phyloP scores from a whole-genome alignment of 352 stramenopile genomes.

The Phytopythium kandeliae region DNA sequence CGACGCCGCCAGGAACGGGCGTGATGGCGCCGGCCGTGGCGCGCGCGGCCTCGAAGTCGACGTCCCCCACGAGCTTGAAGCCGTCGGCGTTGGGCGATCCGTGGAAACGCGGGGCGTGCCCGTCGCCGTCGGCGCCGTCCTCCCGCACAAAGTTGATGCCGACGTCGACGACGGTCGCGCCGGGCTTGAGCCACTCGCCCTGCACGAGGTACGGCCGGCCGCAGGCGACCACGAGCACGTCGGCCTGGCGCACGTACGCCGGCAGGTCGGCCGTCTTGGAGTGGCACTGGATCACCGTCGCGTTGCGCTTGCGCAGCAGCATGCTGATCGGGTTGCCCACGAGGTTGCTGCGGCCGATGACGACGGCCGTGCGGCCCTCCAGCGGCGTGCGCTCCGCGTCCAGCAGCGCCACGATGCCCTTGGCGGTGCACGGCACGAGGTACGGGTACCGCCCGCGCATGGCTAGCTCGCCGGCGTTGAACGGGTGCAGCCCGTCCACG shows the following conservation, averaged over 20 bases:
- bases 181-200: slow-evolving; percentile 95
- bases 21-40: slow-evolving; percentile 91
- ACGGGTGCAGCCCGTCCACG: slow-evolving; percentile 97
- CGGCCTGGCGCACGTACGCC: slow-evolving; percentile 85
- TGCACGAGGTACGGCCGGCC: slow-evolving; percentile 94
- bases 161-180: slow-evolving; percentile 97
- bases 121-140: slow-evolving; percentile 10
- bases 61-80: slow-evolving; percentile 97
- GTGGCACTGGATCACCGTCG: slow-evolving; percentile 98
- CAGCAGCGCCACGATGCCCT: slow-evolving; percentile 95
- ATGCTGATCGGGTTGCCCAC: slow-evolving; percentile 96
- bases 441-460: slow-evolving; percentile 83
- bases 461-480: slow-evolving; percentile 94
- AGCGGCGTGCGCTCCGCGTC: slow-evolving; percentile 85
- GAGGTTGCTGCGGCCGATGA: slow-evolving; percentile 97
- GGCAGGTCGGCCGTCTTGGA: slow-evolving; percentile 91
- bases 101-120: slow-evolving; percentile 22
- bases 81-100: slow-evolving; percentile 61
- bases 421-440: slow-evolving; percentile 96
- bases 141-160: slow-evolving; percentile 97
- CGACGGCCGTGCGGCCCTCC: slow-evolving; percentile 93
- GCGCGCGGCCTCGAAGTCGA: slow-evolving; percentile 86
- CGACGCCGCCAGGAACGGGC: slow-evolving; percentile 97
- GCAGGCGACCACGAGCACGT: slow-evolving; percentile 97
- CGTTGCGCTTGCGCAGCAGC: slow-evolving; percentile 94